phyloP scores from a whole-genome alignment of 257 asterid species.

The Penstemon newberryi region DNA sequence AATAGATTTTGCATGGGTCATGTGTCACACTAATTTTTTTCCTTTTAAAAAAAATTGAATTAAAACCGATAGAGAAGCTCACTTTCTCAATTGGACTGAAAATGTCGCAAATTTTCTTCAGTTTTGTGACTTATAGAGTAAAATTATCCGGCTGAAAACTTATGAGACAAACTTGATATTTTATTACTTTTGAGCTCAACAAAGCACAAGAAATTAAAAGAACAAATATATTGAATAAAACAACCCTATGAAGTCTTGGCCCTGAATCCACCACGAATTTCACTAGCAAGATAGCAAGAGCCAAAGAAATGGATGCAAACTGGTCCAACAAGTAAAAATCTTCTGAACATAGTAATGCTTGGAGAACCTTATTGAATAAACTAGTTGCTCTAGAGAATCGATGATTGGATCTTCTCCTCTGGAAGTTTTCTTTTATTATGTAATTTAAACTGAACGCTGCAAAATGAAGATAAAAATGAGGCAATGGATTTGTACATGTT shows the following conservation, averaged over 20 bases:
- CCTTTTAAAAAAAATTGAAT: too few relatives aligned
- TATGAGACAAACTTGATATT: too few relatives aligned
- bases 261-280: neutral
- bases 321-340: neutral
- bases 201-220: neutral
- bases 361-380: conserved; percentile 14
- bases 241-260: neutral
- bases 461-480: neutral
- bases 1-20: too few relatives aligned
- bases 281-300: neutral
- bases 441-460: conserved; percentile 16
- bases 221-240: too few relatives aligned
- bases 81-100: too few relatives aligned
- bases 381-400: neutral
- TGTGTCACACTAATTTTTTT: too few relatives aligned
- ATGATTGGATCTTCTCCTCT: conserved; percentile 5
- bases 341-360: neutral
- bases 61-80: too few relatives aligned
- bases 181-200: too few relatives aligned
- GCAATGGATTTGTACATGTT: too few relatives aligned
- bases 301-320: conserved; percentile 13
- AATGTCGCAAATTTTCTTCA: too few relatives aligned
- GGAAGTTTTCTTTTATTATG: conserved; percentile 22
- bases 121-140: too few relatives aligned
- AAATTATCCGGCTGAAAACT: too few relatives aligned